Conservation (phyloP, 805 yeast species). For the Candida loeiensis region DNA sequence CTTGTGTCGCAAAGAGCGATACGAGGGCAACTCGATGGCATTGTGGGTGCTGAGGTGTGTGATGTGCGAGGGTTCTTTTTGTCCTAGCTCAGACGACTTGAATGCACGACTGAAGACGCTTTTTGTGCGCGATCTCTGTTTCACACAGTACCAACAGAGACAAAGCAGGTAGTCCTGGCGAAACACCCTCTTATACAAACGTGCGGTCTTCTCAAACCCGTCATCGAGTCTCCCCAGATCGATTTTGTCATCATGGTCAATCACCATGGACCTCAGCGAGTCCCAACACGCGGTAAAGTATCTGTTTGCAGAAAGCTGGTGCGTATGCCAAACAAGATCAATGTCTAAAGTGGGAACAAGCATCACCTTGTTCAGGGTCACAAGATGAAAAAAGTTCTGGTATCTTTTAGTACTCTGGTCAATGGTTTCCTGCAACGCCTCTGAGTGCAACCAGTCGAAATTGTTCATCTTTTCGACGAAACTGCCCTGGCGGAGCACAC, state of each 20-base stretch:
- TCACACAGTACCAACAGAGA: conserved; percentile 17
- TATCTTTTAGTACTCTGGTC: conserved; percentile 17
- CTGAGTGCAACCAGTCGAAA: conserved; percentile 15
- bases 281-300: conserved; percentile 17
- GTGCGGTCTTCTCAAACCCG: conserved; percentile 17
- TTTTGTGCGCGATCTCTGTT: conserved; percentile 11
- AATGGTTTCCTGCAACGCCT: conserved; percentile 8
- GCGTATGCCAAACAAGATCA: conserved; percentile 29
- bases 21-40: neutral
- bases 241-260: conserved; percentile 8
- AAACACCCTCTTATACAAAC: conserved; percentile 13
- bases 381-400: conserved; percentile 13
- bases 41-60: conserved; percentile 9
- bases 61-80: conserved; percentile 1
- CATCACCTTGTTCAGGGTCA: conserved; percentile 3
- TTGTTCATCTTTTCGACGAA: conserved; percentile 20
- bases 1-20: neutral
- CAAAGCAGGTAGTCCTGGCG: conserved; percentile 21
- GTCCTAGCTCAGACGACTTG: neutral
- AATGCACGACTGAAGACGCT: conserved; percentile 15
- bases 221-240: conserved; percentile 4
- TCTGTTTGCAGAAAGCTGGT: conserved; percentile 17
- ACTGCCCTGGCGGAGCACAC: conserved; percentile 20
- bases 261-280: conserved; percentile 12
- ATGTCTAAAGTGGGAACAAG: conserved; percentile 27